Evolutionary conservation across 163 green algal species (phyloP).

Genomic region (Chlamydomonas reinhardtii): DNA sequence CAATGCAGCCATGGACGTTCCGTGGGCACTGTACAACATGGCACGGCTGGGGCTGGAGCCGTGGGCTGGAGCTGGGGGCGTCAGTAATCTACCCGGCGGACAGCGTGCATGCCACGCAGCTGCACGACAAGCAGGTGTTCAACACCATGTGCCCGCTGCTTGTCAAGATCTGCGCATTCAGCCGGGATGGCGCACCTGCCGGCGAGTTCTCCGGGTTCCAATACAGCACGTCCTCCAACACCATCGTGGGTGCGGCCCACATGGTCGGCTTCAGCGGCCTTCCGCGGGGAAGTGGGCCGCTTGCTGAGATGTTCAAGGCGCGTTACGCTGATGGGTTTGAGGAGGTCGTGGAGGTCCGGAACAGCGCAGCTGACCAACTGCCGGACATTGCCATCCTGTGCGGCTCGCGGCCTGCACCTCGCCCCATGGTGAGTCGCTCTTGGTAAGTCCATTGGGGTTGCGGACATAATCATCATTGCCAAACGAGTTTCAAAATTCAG

Average conservation of each 20-base stretch:
- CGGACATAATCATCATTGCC: no score
- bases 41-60: neutral
- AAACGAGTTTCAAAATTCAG: no score
- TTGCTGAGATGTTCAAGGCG: conserved; percentile 2
- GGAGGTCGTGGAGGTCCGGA: conserved; percentile 5
- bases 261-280: neutral
- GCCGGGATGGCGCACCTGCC: neutral
- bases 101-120: neutral
- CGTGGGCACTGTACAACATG: neutral
- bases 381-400: conserved; percentile 25
- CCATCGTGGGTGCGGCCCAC: neutral
- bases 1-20: neutral
- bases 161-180: conserved; percentile 1
- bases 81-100: neutral
- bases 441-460: no score
- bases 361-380: neutral
- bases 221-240: neutral
- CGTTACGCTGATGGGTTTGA: conserved; percentile 18
- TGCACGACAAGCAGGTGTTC: conserved; percentile 1
- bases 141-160: conserved; percentile 11
- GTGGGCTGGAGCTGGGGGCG: no score
- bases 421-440: no score
- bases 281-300: neutral
- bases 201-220: conserved; percentile 17
- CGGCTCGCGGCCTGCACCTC: conserved; percentile 1